Evolutionary conservation across 2,329 filamentous ascomycete species (phyloP).

Genomic region (Rhynchosporium agropyri): DNA sequence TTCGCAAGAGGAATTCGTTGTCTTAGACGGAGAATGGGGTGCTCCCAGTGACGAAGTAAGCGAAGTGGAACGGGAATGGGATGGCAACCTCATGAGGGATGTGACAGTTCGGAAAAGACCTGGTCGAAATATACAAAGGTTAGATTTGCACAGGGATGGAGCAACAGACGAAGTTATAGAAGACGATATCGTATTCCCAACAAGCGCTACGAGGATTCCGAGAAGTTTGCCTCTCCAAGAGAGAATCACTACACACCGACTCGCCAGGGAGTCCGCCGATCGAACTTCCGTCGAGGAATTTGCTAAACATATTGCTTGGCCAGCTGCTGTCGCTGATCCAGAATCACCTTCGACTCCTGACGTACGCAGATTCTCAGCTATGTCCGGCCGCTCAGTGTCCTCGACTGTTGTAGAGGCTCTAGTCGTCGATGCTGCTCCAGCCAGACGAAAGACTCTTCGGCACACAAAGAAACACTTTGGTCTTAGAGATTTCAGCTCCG

Average conservation of each 20-base stretch:
- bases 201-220: slow-evolving; percentile 52
- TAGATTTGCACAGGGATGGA: slow-evolving; percentile 30
- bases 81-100: slow-evolving; percentile 56
- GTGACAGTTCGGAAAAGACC: slow-evolving; percentile 53
- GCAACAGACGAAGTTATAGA: slow-evolving; percentile 51
- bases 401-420: slow-evolving; percentile 64
- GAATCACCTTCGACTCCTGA: slow-evolving; percentile 43
- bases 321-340: slow-evolving; percentile 26
- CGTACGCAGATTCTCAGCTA: slow-evolving; percentile 53
- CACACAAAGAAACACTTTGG: slow-evolving; percentile 60
- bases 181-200: slow-evolving; percentile 53
- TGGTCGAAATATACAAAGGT: slow-evolving; percentile 27
- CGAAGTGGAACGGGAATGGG: slow-evolving; percentile 58
- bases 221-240: slow-evolving; percentile 38
- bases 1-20: slow-evolving; percentile 53
- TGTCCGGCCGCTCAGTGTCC: slow-evolving; percentile 56
- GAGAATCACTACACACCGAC: slow-evolving; percentile 34
- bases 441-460: slow-evolving; percentile 57
- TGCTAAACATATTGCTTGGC: slow-evolving; percentile 25
- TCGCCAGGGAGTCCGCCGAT: slow-evolving; percentile 32
- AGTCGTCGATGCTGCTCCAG: slow-evolving; percentile 54
- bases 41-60: slow-evolving; percentile 41
- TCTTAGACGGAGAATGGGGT: slow-evolving; percentile 63
- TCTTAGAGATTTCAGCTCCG: slow-evolving; percentile 51
- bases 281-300: slow-evolving; percentile 30